Evolutionary conservation across 768 basidiomycete genomes (phyloP), one percentile per base, ranked within the genome.

Genomic region (Boletus subparvulus): DNA sequence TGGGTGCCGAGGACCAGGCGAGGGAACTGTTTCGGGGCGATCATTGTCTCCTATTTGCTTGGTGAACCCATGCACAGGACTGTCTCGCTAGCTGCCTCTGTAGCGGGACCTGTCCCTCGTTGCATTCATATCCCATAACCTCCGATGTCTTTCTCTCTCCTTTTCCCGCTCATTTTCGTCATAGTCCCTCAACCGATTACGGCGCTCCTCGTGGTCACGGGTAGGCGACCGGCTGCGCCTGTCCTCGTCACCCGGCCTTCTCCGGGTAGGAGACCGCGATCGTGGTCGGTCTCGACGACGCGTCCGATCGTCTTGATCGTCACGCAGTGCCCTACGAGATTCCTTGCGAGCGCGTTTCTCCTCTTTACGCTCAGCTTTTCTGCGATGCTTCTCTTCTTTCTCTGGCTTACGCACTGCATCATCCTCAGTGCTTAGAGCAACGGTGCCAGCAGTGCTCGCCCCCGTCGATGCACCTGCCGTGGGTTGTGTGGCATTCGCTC

Each of bases 301-400:
- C 46, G 61, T 33, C 46, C 66, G 59, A 37, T 55, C 64, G 47
- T 73, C 72, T 45, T 62, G 60, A 30, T 67, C 71, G n/a, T 61
- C 74, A 36, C 69, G 73, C 59, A 68, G 69, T 55, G 72, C 67
- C 52, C 74, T 75, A 53, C 74, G 74, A 61, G 76, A 74, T 62
- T 84, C 83, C 67, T 83, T 86, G 56, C 74, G 77, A 6, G 75
- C 77, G n/a, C 79, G 75, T 63, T 80, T 85, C 70, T 82, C 82
- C 63, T 83, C 86, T 66, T 82, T 88, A 53, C 77, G 75, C 53
- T 81, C 81, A 16, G 75, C 79, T 63, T 81, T 87, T 56, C 73
- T 75, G 51, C 75, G 73, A 19, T 74, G 73, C 56, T 74, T 81
- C 65, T 85, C 84, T 59, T 82, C 79, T 56, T 79, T 83, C 47